Base-by-base conservation (phyloP, 139 green algal genomes). In the Auxenochlorella protothecoides region DNA sequence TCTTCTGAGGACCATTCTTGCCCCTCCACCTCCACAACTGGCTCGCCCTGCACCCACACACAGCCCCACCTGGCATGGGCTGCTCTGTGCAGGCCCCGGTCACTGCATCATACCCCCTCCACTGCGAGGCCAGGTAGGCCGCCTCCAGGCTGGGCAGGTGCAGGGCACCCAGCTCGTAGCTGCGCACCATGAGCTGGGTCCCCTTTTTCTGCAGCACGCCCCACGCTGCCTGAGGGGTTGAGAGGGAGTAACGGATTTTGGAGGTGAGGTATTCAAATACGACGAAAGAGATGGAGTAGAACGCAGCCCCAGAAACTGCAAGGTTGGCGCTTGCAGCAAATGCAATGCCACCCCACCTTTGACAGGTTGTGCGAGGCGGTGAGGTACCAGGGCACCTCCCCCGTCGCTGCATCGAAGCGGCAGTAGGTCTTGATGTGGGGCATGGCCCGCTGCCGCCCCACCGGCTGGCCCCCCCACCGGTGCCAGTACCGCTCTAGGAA, bases 381-480 rank as follows among this genome's bases (percentile, higher is more conserved):
- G 3, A 89, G 59, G 4, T 88, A 66, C 85, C 84, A 96, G 2
- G 84, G 79, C 68, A 94, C 44, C 66, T 86, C 67, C 13, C 64
- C 56, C 7, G 10, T 53, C 11, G 10, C 3, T 13, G 4, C 5
- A 53, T 53, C 4, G 72, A 73, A 83, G 6, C 86, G 72, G 3
- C 57, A 64, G 68, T 89, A 94, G 3, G 69, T 82, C 76, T 96
- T 96, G 70, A 94, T 91, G 80, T 96, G 90, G 1, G 90, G 90
- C 88, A 91, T 89, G 15, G 86, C 89, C 2, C 83, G 77, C 76
- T 86, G 72, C 53, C 89, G 79, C 0, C 83, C 83, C 27, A 69
- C 63, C 51, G 61, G 14, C 9, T 14, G 51, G 11, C 52, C 5
- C 12, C 15, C 73, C 56, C 76, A 88, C 74, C 65, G 78, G 60